Percentiles rank a stretch among this genome's conserved stretches.
phyloP scores from a whole-genome alignment of 306 rosid genomes.

The Spatholobus suberectus region DNA sequence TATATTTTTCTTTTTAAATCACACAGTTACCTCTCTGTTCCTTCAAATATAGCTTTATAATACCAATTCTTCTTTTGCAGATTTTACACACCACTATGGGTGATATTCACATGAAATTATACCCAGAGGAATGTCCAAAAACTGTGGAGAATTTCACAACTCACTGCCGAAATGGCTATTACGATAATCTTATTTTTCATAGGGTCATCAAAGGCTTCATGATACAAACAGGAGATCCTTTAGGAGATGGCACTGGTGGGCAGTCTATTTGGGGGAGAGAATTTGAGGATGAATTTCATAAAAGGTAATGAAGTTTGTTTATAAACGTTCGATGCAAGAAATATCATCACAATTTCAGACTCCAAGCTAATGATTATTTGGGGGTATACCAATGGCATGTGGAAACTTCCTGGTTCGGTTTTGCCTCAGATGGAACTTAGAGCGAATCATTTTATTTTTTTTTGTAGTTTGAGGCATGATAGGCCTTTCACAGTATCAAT shows the following conservation, averaged over 20 bases:
- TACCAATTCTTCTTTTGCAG: conserved; percentile 50
- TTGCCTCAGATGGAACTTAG: conserved; percentile 33
- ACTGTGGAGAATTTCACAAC: conserved; percentile 99
- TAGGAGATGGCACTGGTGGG: conserved; percentile 99
- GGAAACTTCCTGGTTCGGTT: conserved; percentile 11
- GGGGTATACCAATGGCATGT: conserved; percentile 5
- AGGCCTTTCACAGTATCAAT: conserved; percentile 96
- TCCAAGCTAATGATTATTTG: not conserved
- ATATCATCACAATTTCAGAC: not conserved
- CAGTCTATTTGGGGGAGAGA: conserved; percentile 99
- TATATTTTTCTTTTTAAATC: conserved; percentile 8
- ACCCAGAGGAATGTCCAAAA: conserved; percentile 99
- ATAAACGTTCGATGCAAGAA: not conserved
- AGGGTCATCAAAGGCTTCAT: conserved; percentile 98
- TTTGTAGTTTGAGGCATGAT: conserved; percentile 91
- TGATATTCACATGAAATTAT: conserved; percentile 89
- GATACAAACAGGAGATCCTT: conserved; percentile 99
- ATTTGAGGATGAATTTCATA: conserved; percentile 97
- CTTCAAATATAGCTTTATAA: not conserved
- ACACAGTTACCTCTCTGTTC: not conserved
- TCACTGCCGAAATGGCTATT: conserved; percentile 95
- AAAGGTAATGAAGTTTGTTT: conserved; percentile 64
- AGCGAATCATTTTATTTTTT: conserved; percentile 36
- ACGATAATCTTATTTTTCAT: conserved; percentile 92
- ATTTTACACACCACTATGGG: conserved; percentile 97